These are phyloP conservation scores for Periconia macrospinosa DNA, from an alignment of 2,329 filamentous ascomycete genomes.

Conservation along the genomic window DNA sequence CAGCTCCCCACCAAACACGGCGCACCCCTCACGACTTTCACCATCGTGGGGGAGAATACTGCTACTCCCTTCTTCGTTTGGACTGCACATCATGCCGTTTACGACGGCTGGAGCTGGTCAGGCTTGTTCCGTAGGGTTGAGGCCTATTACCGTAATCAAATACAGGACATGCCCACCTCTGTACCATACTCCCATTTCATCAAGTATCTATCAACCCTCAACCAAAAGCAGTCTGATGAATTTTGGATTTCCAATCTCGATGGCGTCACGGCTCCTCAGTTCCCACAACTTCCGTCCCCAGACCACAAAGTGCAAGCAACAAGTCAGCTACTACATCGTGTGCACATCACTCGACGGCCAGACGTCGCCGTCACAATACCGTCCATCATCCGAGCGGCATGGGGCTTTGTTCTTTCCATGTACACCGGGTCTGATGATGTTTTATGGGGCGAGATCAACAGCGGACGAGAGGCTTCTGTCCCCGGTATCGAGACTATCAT, in stretches of 20 bases:
- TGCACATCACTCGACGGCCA: too few relatives aligned
- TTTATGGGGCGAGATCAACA: slow-evolving; percentile 45
- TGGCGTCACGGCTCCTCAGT: not conserved
- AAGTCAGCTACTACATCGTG: too few relatives aligned
- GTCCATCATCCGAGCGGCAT: slow-evolving; percentile 23
- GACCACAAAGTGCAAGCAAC: not conserved
- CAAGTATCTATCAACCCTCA: not conserved
- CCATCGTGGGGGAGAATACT: too few relatives aligned
- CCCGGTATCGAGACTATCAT: slow-evolving; percentile 41
- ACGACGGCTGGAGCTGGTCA: slow-evolving; percentile 29
- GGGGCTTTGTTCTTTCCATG: slow-evolving; percentile 24
- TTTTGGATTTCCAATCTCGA: not conserved
- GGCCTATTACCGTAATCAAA: not conserved
- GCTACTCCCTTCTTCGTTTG: too few relatives aligned
- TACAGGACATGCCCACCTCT: not conserved
- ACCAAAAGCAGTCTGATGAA: not conserved
- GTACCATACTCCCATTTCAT: not conserved
- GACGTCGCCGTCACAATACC: not conserved
- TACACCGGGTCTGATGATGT: slow-evolving; percentile 33
- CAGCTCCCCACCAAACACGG: too few relatives aligned
- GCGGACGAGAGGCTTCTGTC: slow-evolving; percentile 40
- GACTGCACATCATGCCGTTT: slow-evolving; percentile 42
- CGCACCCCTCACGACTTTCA: too few relatives aligned
- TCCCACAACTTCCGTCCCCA: not conserved
- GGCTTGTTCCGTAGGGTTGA: slow-evolving; percentile 2